These are phyloP conservation scores for Amauroascus verrucosus DNA, from an alignment of 2,329 filamentous ascomycete genomes.

Conservation along the genomic window DNA sequence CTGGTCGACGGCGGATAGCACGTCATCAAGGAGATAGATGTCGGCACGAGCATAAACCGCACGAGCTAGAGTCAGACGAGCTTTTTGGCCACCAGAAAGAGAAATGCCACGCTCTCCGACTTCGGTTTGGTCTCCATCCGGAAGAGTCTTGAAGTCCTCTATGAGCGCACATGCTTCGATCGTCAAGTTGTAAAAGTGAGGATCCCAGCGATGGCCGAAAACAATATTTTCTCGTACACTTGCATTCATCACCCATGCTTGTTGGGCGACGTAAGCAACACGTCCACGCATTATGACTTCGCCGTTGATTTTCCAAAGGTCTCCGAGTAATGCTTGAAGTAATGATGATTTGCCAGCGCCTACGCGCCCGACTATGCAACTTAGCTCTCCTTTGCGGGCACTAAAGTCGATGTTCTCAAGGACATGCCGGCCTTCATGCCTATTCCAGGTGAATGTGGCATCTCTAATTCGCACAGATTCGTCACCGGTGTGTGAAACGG, in stretches of 20 bases:
- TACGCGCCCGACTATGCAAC: constrained; percentile 88
- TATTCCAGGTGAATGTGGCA: constrained; percentile 90
- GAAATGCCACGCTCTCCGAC: constrained; percentile 96
- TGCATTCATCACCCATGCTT: constrained; percentile 95
- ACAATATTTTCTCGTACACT: constrained; percentile 95
- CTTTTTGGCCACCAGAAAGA: constrained; percentile 90
- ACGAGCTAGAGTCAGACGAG: constrained; percentile 78
- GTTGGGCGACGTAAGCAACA: constrained; percentile 85
- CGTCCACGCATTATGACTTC: constrained; percentile 71
- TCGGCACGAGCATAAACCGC: constrained; percentile 97
- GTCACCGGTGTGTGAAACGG: constrained; percentile 67
- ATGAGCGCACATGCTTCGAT: constrained; percentile 80
- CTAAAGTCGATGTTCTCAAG: constrained; percentile 79
- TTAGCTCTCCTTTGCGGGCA: constrained; percentile 84
- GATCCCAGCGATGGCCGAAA: constrained; percentile 89
- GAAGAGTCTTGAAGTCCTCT: constrained; percentile 84
- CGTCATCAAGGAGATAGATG: constrained; percentile 87
- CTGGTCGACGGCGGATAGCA: constrained; percentile 93
- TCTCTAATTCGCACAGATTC: constrained; percentile 76
- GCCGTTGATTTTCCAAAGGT: constrained; percentile 81
- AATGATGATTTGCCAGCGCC: constrained; percentile 91
- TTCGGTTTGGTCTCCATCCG: constrained; percentile 91
- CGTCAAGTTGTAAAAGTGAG: constrained; percentile 86
- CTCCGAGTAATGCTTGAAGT: constrained; percentile 76
- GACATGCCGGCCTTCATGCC: constrained; percentile 56